A percentile compares a stretch with the other conserved stretches of the same genome.
Evolutionary conservation across 1,284 basidiomycete genomes (phyloP).

Genomic region (Moniliella sp.): DNA sequence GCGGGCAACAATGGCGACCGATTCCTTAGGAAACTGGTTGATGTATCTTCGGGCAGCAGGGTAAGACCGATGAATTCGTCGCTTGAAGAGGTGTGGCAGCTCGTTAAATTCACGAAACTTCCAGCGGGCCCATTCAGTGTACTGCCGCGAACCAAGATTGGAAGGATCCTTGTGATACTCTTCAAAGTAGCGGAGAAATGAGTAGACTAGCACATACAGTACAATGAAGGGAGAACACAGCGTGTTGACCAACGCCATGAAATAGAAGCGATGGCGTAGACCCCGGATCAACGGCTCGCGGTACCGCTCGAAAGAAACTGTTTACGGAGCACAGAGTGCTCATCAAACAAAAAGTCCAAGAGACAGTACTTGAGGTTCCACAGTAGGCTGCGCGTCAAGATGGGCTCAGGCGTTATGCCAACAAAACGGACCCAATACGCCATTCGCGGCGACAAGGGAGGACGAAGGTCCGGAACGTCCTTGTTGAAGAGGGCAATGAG

Average conservation of each 20-base stretch:
- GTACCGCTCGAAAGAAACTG: constrained; percentile 71
- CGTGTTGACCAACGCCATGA: constrained; percentile 85
- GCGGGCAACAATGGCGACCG: constrained; percentile 63
- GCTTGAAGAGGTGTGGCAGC: constrained; percentile 69
- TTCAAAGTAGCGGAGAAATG: constrained; percentile 97
- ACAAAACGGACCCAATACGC: too few relatives aligned
- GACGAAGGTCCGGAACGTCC: constrained; percentile 64
- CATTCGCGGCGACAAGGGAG: constrained; percentile 59
- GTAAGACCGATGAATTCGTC: too few relatives aligned
- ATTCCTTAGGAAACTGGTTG: constrained; percentile 87
- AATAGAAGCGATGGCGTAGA: constrained; percentile 61
- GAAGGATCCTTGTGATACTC: constrained; percentile 94
- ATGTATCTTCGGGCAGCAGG: constrained; percentile 86
- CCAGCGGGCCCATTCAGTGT: constrained; percentile 86
- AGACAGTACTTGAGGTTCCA: constrained; percentile 90
- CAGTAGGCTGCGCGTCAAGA: constrained; percentile 69
- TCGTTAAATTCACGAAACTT: constrained; percentile 99
- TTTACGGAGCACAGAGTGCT: constrained; percentile 62
- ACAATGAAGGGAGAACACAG: constrained; percentile 91
- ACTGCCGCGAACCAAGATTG: constrained; percentile 67
- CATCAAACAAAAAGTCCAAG: constrained; percentile 77
- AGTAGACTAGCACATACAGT: constrained; percentile 83
- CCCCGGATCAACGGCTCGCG: constrained; percentile 55
- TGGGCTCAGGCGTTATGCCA: too few relatives aligned
- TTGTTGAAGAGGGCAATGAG: constrained; percentile 93